Conservation (phyloP, 306 rosid species). For the Trifolium pratense region DNA sequence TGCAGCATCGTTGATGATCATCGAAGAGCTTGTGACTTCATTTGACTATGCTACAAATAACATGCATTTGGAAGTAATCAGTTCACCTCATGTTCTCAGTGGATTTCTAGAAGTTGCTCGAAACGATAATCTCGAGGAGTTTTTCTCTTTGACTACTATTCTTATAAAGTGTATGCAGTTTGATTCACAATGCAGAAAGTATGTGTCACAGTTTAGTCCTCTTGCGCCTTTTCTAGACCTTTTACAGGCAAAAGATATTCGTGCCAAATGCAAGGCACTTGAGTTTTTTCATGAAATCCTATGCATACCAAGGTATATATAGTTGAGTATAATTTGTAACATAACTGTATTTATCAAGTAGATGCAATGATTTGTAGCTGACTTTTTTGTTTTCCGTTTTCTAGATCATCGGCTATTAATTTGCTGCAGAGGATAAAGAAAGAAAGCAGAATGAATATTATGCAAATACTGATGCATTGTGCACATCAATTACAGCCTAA, state of each 20-base stretch:
- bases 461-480: conserved; percentile 63
- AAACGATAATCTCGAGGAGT: conserved; percentile 60
- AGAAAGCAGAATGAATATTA: conserved; percentile 58
- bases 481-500: conserved; percentile 61
- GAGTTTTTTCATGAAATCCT: conserved; percentile 78
- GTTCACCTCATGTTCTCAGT: conserved; percentile 68
- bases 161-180: conserved; percentile 74
- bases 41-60: conserved; percentile 69
- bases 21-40: conserved; percentile 74
- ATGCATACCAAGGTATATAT: conserved; percentile 67
- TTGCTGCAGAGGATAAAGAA: conserved; percentile 62
- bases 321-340: conserved; percentile 17
- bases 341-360: conserved; percentile 2
- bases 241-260: conserved; percentile 56
- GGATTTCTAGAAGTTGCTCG: conserved; percentile 72
- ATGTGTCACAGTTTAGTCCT: conserved; percentile 65
- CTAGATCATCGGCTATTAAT: conserved; percentile 68
- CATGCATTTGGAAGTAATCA: conserved; percentile 75
- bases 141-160: conserved; percentile 69
- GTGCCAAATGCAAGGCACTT: conserved; percentile 62
- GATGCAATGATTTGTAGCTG: background rate
- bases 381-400: conserved; percentile 2
- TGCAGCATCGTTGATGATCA: conserved; percentile 80
- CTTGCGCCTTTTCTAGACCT: conserved; percentile 66
- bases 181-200: conserved; percentile 69